A percentile compares a stretch with the other conserved stretches of the same genome.
Evolutionary conservation across 1,139 yeast genomes (phyloP).

Genomic region (Zygoascus hellenicus): DNA sequence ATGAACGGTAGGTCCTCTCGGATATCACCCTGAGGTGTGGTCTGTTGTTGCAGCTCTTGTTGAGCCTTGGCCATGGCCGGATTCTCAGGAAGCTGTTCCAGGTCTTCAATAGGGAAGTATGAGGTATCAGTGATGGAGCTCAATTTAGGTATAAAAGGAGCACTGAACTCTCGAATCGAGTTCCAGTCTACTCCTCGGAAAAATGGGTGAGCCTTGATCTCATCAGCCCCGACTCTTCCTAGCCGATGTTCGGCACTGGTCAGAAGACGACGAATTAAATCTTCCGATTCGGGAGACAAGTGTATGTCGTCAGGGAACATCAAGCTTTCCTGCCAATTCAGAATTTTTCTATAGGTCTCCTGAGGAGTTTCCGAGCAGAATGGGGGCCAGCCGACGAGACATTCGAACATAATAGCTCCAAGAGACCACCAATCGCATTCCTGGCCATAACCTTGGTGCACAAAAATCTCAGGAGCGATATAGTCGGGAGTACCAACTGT

Average conservation of each 20-base stretch:
- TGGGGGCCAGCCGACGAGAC: conserved; percentile 99
- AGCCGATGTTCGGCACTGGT: conserved; percentile 81
- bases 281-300: conserved; percentile 89
- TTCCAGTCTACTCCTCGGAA: conserved; percentile 98
- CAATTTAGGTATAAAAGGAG: conserved; percentile 85
- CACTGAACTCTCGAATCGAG: conserved; percentile 83
- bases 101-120: conserved; percentile 96
- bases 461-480: conserved; percentile 95
- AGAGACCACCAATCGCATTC: conserved; percentile 99
- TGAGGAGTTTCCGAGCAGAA: conserved; percentile 99
- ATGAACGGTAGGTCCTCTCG: conserved; percentile 88
- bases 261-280: conserved; percentile 73
- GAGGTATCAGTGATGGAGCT: conserved; percentile 91
- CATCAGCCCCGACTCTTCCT: conserved; percentile 89
- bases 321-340: conserved; percentile 91
- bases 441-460: conserved; percentile 97
- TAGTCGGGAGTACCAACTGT: conserved; percentile 99
- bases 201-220: conserved; percentile 85
- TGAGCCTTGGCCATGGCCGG: conserved; percentile 24
- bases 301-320: conserved; percentile 96
- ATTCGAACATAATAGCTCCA: conserved; percentile 98
- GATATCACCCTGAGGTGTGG: conserved; percentile 25
- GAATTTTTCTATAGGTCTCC: conserved; percentile 89
- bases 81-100: conserved; percentile 96
- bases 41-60: conserved; percentile 23